phyloP scores from a whole-genome alignment of 164 flowering plant species.

The Paratinospora sagittata region DNA sequence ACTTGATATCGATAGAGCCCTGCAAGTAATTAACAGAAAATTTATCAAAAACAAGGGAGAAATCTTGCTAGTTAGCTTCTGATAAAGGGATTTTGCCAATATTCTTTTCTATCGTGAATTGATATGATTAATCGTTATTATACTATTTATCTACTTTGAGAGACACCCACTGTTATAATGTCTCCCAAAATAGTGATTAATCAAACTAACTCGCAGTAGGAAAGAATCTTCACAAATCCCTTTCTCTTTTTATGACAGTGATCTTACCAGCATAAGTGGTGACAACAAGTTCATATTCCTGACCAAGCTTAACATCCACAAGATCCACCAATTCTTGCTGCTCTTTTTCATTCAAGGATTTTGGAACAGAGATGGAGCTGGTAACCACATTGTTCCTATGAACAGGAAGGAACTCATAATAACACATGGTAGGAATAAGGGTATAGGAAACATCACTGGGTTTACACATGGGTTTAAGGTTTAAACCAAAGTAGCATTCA shows the following conservation, averaged over 20 bases:
- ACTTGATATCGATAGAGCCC: constrained; percentile 87
- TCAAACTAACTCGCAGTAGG: too few species aligned
- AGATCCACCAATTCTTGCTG: constrained; percentile 71
- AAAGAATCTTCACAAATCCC: too few species aligned
- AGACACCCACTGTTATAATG: too few species aligned
- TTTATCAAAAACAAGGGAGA: too few species aligned
- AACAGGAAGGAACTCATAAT: constrained; percentile 84
- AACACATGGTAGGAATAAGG: constrained; percentile 87
- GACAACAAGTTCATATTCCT: constrained; percentile 93
- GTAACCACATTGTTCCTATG: constrained; percentile 29
- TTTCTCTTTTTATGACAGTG: too few species aligned
- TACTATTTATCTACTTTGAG: too few species aligned
- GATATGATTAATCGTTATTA: too few species aligned
- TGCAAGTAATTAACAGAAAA: too few species aligned
- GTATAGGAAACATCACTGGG: constrained; percentile 90
- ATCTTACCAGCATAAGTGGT: constrained; percentile 94
- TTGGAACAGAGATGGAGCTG: constrained; percentile 10
- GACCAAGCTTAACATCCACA: constrained; percentile 82
- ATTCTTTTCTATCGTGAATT: too few species aligned
- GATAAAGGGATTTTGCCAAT: too few species aligned
- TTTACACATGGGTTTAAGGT: constrained; percentile 73
- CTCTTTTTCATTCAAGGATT: constrained; percentile 42
- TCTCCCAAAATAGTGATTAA: too few species aligned
- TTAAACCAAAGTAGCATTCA: constrained; percentile 89
- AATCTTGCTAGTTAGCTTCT: too few species aligned